A percentile compares a stretch with the other conserved stretches of the same genome.
phyloP scores from a whole-genome alignment of 192 early-diverging fungal genomes.

The Podila epicladia region DNA sequence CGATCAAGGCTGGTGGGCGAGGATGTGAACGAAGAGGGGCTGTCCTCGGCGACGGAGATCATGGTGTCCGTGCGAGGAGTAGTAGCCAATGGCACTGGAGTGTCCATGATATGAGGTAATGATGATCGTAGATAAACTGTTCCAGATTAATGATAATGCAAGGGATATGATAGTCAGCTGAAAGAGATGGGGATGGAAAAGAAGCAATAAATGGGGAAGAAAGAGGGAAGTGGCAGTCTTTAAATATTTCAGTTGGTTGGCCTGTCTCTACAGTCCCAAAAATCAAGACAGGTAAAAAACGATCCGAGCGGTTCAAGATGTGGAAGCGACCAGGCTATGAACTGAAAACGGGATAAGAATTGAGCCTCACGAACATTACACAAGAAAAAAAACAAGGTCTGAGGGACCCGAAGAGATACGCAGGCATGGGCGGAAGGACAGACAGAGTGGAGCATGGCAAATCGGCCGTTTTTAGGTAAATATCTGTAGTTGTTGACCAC shows the following conservation, averaged over 20 bases:
- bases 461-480: too few relatives aligned
- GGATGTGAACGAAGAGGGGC: not conserved
- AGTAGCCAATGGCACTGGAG: not conserved
- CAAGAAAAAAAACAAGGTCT: too few relatives aligned
- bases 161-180: not conserved
- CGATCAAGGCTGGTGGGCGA: not conserved
- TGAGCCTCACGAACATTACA: too few relatives aligned
- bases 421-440: too few relatives aligned
- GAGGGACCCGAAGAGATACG: too few relatives aligned
- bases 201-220: not conserved
- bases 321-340: too few relatives aligned
- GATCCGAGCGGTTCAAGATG: not conserved
- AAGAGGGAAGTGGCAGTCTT: not conserved
- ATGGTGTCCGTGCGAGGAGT: not conserved
- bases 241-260: not conserved
- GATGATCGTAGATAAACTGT: not conserved
- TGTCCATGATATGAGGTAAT: not conserved
- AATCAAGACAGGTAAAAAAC: not conserved
- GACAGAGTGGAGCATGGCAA: too few relatives aligned
- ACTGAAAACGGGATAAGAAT: too few relatives aligned
- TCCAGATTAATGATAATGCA: not conserved
- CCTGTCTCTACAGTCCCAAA: not conserved
- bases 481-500: too few relatives aligned
- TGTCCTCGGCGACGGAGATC: not conserved
- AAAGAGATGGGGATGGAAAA: conserved; percentile 1